phyloP scores from a whole-genome alignment of 2,329 filamentous ascomycete genomes.

The Colletotrichum salicis region DNA sequence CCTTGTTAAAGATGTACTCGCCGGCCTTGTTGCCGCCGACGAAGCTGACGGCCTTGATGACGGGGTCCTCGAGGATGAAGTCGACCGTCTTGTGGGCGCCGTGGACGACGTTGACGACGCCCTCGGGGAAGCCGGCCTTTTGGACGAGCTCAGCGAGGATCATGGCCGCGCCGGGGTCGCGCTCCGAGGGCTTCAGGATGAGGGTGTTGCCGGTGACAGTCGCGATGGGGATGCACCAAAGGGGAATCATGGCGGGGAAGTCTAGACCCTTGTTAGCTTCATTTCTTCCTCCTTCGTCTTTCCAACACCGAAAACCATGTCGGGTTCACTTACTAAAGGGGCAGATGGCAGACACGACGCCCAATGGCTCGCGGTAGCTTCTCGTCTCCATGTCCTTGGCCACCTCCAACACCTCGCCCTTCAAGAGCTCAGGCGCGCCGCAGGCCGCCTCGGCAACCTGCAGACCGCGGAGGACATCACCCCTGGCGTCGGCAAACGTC shows the following conservation, averaged over 20 bases:
- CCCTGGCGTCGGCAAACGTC: conserved; percentile 84
- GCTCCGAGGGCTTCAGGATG: conserved; percentile 87
- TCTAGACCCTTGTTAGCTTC: conserved; percentile 59
- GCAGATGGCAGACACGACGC: conserved; percentile 85
- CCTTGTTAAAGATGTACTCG: conserved; percentile 85
- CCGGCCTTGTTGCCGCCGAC: conserved; percentile 89
- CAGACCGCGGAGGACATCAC: conserved; percentile 83
- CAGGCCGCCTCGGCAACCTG: conserved; percentile 88
- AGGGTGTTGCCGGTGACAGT: conserved; percentile 86
- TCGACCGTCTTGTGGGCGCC: conserved; percentile 84
- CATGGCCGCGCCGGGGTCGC: conserved; percentile 86
- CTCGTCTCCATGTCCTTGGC: conserved; percentile 91
- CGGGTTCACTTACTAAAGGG: conserved; percentile 75
- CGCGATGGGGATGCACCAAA: conserved; percentile 90
- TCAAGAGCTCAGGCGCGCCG: conserved; percentile 82
- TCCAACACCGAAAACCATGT: not conserved
- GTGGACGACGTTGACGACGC: conserved; percentile 86
- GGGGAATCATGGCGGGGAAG: conserved; percentile 91
- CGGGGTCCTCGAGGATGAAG: conserved; percentile 86
- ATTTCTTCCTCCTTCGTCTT: not conserved
- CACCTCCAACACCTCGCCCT: conserved; percentile 85
- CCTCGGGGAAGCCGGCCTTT: conserved; percentile 83
- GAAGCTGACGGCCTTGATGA: conserved; percentile 88
- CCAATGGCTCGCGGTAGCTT: conserved; percentile 83
- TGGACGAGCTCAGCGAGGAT: conserved; percentile 83